Base-by-base conservation (phyloP, 2,329 filamentous ascomycete species). In the Sporothrix variecibatus region DNA sequence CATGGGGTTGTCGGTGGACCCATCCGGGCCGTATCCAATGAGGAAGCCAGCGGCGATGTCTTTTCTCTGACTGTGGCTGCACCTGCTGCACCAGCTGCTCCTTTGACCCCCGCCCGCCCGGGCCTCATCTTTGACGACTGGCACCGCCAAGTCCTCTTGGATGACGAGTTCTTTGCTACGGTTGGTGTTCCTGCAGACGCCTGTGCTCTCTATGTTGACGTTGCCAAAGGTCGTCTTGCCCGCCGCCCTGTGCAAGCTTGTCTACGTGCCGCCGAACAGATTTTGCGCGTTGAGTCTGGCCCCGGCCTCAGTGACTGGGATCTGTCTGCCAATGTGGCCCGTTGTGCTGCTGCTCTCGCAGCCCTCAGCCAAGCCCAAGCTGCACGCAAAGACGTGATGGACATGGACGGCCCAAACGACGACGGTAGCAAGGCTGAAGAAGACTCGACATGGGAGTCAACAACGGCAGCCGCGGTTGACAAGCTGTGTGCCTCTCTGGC, bases 81-180 rank as follows among this genome's bases (percentile, higher is more conserved):
- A 43, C 43, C 64, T 12, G 26, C 64, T 3, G 2, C 64, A 15
- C 11, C 43, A 20, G 62, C 62, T 2, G n/a, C 60, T 12, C 38
- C 62, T 11, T 20, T 26, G 12, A 56, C 38, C 4, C 72, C 17
- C n/a, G 26, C n/a, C 2, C 40, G 58, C 23, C 56, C 34, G 15
- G 60, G 49, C 2, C 75, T 81, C 20, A 82, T 84, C 26, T 85
- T 85, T 69, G 81, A 83, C 28, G 80, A 82, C 76, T 85, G 83
- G 83, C 83, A 84, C 75, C 82, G 82, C 7, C 77, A 80, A 11
- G 78, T 84, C 0, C 78, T 85, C 0, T 78, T 78, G 1, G 77
- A 80, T 23, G 75, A 58, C 26, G 71, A 68, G 0, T 84, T 84
- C 43, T 83, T 84, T 26, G 76, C 77, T 3, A 79, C 79, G 1